Base-by-base conservation (phyloP, 352 stramenopile species). In the Phytophthora aleatoria region DNA sequence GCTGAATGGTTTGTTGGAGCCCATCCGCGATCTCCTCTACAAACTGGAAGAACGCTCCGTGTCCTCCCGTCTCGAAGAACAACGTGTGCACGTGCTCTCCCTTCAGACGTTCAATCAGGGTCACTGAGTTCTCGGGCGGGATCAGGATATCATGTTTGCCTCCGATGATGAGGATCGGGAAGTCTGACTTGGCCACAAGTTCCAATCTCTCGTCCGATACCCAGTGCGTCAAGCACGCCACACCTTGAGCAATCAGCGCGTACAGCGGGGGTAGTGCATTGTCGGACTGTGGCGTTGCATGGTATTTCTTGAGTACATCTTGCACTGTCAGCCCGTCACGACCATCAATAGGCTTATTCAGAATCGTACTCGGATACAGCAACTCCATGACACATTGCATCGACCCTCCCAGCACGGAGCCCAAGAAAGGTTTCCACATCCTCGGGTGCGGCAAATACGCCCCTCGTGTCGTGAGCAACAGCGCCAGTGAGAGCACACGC, bases 191-290 rank as follows among this genome's bases (percentile, higher is more conserved):
- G 41, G 67, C 67, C 2, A 89, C 71, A 7, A 42, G 52, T 12
- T 58, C 62, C 6, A 88, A 62, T 1, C 79, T 67, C 58, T 82
- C 76, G 49, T 85, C 74, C 42, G 73, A 83, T 26, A 88, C 70
- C 53, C 66, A 83, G 58, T 89, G 79, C 28, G 77, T 78, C 43
- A 75, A 59, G 26, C 81, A 77, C 26, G 83, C 83, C 13, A 83
- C 57, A 7, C 60, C 68, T 61, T 90, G 81, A 26, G 78, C 70
- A 4, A 81, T 16, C 44, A 77, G 57, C 5, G 77, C 80, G 16
- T 68, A 64, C 11, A 79, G 20, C 12, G 52, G 64, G 6, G 73
- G 71, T n/a, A 56, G 44, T 8, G 41, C 60, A 8, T 65, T 61
- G 0, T 61, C 57, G 3, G 51, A 63, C 15, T 75, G 65, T 5